Evolutionary conservation across 2,329 filamentous ascomycete species (phyloP), one percentile per base, ranked within the genome.

Genomic region (Paecilomyces formosus): DNA sequence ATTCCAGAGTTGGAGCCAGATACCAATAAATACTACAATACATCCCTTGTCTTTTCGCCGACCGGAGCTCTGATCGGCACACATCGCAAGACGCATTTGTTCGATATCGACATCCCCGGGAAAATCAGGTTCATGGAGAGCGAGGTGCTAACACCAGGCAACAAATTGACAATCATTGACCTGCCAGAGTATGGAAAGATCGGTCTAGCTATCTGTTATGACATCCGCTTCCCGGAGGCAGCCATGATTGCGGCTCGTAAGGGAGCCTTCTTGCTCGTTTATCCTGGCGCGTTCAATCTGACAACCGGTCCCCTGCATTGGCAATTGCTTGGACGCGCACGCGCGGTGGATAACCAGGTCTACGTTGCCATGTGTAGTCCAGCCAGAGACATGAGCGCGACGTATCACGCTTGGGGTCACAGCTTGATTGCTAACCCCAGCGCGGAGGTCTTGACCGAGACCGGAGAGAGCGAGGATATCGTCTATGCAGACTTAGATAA

Each of bases 51-150:
- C 7, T 99, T 99, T 75, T 84, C 81, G 0, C 92, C 92, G 0
- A 77, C 81, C 9, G 94, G 94, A 3, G 73, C 81, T n/a, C 80
- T 97, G 54, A 81, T 99, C n/a, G 90, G 86, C 5, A 90, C 87
- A 2, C 92, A 97, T 74, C 85, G 94, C 66, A 99, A 99, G 78
- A 87, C 94, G 51, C 94, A 99, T 76, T 82, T 99, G 51, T 99
- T 99, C 75, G 94, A 97, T 76, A 99, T 99, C 67, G 88, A 96
- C 73, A 97, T 99, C 63, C 94, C 94, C 0, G 93, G 92, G 62
- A 92, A 92, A 78, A 96, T 99, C 73, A 88, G 79, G 12, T 99
- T 99, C 78, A 85, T 84, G 63, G 94, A 99, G 77, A 92, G 88
- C 56, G 92, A 97, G 62, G 91, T 97, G 45, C 82, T 99, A 33